Base-by-base conservation (phyloP, 1,139 yeast species). In the Geotrichum macrosporum region DNA sequence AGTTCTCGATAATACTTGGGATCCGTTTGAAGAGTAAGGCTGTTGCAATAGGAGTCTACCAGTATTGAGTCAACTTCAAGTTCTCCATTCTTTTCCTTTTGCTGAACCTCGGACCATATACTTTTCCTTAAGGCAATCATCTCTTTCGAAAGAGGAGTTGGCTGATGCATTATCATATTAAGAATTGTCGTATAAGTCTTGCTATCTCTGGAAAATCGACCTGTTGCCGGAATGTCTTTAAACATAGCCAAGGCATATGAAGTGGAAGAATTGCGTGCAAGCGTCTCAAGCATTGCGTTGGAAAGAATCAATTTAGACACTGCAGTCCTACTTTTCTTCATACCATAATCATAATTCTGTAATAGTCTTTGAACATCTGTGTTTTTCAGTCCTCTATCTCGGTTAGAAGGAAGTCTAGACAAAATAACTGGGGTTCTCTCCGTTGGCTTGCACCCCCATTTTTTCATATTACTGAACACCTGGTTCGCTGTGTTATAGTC, bases 131-230 rank as follows among this genome's bases (percentile, higher is more conserved):
- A 13, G 12, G 41, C 29, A 20, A 32, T 19, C 5, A 40, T 35
- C 3, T 40, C 41, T 4, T 43, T 39, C 8, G 36, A 13, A 4
- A 43, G 41, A 8, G 49, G 49, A 12, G 27, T 4, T 24, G 49
- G 45, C 36, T 41, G 45, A 18, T 44, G 47, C 2, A 47, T 21
- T 6, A 49, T 36, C 43, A 49, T 30, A 27, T 46, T 49, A 9
- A 49, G 39, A 35, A 49, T 42, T 5, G 50, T 43, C 6, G 52
- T 41, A 35, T 49, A 49, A 2, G 52, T 49, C n/a, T 39, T 33
- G 32, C 30, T 18, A 34, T 49, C 52, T 41, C 50, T 43, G 2
- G 50, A 46, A 33, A 49, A 46, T 18, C 33, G 26, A 6, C 52
- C 52, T 8, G 16, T 22, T 16, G 34, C 33, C 3, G 52, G 52